Evolutionary conservation across 2,329 filamentous ascomycete species (phyloP).

Genomic region (Elsinoe perseae): DNA sequence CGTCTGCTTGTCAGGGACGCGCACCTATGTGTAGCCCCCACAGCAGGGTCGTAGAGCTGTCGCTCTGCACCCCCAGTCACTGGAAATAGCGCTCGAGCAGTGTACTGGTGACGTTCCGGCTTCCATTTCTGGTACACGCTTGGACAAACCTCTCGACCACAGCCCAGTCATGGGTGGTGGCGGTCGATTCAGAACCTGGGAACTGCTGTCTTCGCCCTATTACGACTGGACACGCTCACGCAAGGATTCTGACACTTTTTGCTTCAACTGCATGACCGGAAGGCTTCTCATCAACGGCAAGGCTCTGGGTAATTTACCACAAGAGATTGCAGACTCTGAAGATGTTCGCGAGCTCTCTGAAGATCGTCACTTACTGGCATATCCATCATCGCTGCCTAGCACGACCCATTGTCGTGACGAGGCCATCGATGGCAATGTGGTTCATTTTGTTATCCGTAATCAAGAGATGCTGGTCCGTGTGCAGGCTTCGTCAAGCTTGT

Average conservation of each 20-base stretch:
- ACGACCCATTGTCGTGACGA: slow-evolving; percentile 46
- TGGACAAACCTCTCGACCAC: too few species aligned
- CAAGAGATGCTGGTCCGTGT: slow-evolving; percentile 40
- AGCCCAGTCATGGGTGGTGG: too few species aligned
- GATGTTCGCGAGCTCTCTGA: slow-evolving; percentile 48
- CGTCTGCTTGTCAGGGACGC: not conserved
- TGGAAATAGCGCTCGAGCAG: not conserved
- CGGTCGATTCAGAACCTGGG: slow-evolving; percentile 31
- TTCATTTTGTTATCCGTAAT: slow-evolving; percentile 50
- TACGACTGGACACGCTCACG: slow-evolving; percentile 19
- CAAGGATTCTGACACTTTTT: slow-evolving; percentile 21
- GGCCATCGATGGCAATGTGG: slow-evolving; percentile 32
- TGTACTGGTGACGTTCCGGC: too few species aligned
- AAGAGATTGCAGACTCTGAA: slow-evolving; percentile 34
- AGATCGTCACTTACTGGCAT: slow-evolving; percentile 43
- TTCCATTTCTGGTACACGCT: too few species aligned
- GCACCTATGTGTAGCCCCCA: not conserved
- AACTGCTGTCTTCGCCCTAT: slow-evolving; percentile 30
- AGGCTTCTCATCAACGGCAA: slow-evolving; percentile 44
- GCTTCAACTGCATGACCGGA: slow-evolving; percentile 41
- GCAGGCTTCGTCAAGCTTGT: slow-evolving; percentile 19
- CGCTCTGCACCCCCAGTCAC: not conserved
- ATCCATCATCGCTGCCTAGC: slow-evolving; percentile 44
- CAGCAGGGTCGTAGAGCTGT: not conserved
- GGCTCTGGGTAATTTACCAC: slow-evolving; percentile 47